Evolutionary conservation across 2,329 filamentous ascomycete species (phyloP), one percentile per base, ranked within the genome.

Genomic region (Penicillium polonicum): DNA sequence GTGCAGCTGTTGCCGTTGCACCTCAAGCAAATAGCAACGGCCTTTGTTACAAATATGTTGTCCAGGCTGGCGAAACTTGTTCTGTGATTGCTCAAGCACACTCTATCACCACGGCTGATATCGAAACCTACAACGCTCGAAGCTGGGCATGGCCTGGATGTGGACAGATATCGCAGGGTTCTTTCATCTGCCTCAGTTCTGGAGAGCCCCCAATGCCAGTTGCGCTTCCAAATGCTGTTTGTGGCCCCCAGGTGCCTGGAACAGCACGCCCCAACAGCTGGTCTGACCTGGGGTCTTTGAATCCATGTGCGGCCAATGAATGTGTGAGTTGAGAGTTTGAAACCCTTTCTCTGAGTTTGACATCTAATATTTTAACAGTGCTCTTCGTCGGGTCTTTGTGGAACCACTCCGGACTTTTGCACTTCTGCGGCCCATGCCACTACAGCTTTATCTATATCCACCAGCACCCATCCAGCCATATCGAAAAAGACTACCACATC

Each of bases 111-210:
- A 56, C 67, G 0, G 62, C 71, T 1, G 67, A 80, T 3, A 70
- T 84, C n/a, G 71, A 77, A 33, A 57, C 55, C 0, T 74, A 71
- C 43, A 81, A 81, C 62, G 72, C 69, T 15, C 65, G 72, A 2
- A 80, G 76, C 5, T 81, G 76, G 76, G 77, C 69, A 33, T 80
- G 76, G 76, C 62, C 41, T 23, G 76, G 75, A 7, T 81, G 79
- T 60, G 49, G 63, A 4, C 48, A 68, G 12, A 51, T 81, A 4
- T 55, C 61, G n/a, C 52, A 64, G 19, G 69, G 70, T 1, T 48
- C 55, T 3, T 67, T 63, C 6, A 76, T 80, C 7, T 82, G 79
- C 51, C 54, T 80, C 0, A 77, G 74, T 57, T 53, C 61, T 0
- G 79, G 79, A 2, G 60, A 58, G 6, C 71, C 78, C 3, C 74